These are phyloP conservation scores for Lactifluus volemus DNA, from an alignment of 768 basidiomycete genomes.

Conservation along the genomic window DNA sequence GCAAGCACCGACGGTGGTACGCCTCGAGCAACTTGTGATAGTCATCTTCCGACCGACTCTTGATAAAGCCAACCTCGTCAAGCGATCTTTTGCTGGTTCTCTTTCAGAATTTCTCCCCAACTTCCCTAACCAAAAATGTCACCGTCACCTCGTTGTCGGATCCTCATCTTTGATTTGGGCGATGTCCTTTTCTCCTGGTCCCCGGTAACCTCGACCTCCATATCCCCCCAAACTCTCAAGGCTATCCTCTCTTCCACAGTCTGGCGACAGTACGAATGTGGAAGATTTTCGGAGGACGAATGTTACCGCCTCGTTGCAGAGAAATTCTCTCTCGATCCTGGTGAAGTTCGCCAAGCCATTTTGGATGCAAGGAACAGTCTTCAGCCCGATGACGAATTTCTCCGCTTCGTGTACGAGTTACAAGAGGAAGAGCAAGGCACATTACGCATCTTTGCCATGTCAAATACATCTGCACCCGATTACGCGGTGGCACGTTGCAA, in stretches of 20 bases:
- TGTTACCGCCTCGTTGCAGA: slow-evolving; percentile 35
- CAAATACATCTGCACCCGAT: slow-evolving; percentile 49
- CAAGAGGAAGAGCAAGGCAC: slow-evolving; percentile 30
- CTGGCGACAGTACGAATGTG: slow-evolving; percentile 47
- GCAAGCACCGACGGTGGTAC: too few species aligned
- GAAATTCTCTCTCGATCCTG: slow-evolving; percentile 32
- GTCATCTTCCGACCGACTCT: too few species aligned
- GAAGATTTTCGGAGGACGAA: slow-evolving; percentile 34
- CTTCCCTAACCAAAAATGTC: neutral
- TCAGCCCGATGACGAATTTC: slow-evolving; percentile 35
- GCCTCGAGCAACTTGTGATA: too few species aligned
- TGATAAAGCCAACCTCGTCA: too few species aligned
- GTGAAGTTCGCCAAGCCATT: slow-evolving; percentile 38
- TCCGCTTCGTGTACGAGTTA: slow-evolving; percentile 38
- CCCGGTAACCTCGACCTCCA: slow-evolving; percentile 33
- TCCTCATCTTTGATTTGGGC: slow-evolving; percentile 44
- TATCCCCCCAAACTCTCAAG: slow-evolving; percentile 34
- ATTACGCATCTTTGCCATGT: slow-evolving; percentile 45
- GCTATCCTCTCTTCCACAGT: slow-evolving; percentile 36
- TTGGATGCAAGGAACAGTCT: slow-evolving; percentile 41
- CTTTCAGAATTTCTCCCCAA: neutral
- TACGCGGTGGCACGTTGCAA: slow-evolving; percentile 39
- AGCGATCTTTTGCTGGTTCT: too few species aligned
- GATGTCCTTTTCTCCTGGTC: slow-evolving; percentile 46
- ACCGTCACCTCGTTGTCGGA: slow-evolving; percentile 11